A percentile compares a stretch with the other conserved stretches of the same genome.
Evolutionary conservation across 805 yeast genomes (phyloP).

Genomic region (Myxozyma neglecta): DNA sequence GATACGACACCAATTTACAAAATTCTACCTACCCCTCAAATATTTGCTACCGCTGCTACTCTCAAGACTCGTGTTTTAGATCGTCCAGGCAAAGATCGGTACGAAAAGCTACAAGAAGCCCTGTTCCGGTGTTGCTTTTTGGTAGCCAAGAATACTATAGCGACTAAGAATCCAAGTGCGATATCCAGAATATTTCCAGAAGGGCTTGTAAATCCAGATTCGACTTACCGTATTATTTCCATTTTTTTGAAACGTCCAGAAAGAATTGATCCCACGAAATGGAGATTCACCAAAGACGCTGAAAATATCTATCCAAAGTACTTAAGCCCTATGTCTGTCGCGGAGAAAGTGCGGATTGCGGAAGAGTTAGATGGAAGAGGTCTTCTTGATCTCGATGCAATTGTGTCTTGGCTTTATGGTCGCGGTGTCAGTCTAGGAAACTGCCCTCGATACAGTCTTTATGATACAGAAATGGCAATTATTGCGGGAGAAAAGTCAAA

Average conservation of each 20-base stretch:
- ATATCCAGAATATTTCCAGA: constrained; percentile 7
- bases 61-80: not conserved
- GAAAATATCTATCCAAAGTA: not conserved
- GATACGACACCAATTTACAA: constrained; percentile 4
- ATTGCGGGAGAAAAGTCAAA: not conserved
- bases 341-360: not conserved
- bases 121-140: constrained; percentile 9
- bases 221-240: not conserved
- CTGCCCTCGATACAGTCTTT: constrained; percentile 3
- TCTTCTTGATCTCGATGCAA: constrained; percentile 9
- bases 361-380: not conserved
- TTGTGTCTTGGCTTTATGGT: constrained; percentile 6
- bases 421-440: constrained; percentile 12
- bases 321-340: constrained; percentile 2
- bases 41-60: not conserved
- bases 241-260: not conserved
- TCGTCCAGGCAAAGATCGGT: not conserved
- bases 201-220: not conserved
- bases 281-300: not conserved
- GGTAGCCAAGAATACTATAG: constrained; percentile 3
- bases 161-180: not conserved
- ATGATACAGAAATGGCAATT: constrained; percentile 11
- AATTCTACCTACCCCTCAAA: not conserved
- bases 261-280: not conserved
- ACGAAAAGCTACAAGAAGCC: constrained; percentile 8